Evolutionary conservation across 352 stramenopile genomes (phyloP).

Genomic region (Albugo candida): DNA sequence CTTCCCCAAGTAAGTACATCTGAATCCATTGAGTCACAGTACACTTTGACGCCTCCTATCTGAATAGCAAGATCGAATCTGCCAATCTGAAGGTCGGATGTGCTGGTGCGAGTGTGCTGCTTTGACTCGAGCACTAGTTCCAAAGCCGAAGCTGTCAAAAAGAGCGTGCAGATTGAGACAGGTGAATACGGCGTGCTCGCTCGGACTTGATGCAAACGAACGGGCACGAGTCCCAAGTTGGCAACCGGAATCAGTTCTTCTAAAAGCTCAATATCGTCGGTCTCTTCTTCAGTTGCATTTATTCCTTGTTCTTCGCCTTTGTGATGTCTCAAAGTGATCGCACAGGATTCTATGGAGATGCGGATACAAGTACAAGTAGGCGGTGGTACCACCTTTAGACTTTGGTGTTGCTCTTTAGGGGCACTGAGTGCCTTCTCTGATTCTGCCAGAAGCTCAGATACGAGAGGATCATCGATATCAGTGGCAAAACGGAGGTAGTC

Average conservation of each 20-base stretch:
- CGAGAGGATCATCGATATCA: background rate
- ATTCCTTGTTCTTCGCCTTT: conserved; percentile 19
- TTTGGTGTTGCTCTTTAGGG: too few relatives aligned
- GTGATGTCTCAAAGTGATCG: conserved; percentile 22
- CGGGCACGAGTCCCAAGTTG: conserved; percentile 60
- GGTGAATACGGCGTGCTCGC: conserved; percentile 10
- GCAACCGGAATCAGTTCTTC: conserved; percentile 60
- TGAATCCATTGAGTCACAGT: too few relatives aligned
- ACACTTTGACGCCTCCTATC: too few relatives aligned
- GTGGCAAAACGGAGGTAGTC: background rate
- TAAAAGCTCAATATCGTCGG: conserved; percentile 7
- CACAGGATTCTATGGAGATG: conserved; percentile 20
- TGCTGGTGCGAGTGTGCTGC: too few relatives aligned
- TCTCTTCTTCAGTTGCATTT: conserved; percentile 6
- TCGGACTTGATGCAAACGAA: conserved; percentile 10
- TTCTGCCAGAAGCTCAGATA: background rate
- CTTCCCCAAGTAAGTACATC: too few relatives aligned
- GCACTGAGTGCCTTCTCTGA: background rate
- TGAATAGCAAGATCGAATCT: too few relatives aligned
- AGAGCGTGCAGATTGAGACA: conserved; percentile 28
- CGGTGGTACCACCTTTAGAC: too few relatives aligned
- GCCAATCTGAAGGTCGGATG: too few relatives aligned
- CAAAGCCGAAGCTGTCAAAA: conserved; percentile 27
- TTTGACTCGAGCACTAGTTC: conserved; percentile 14
- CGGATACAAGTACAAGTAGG: conserved; percentile 26